Evolutionary conservation across 2,329 filamentous ascomycete species (phyloP), one percentile per base, ranked within the genome.

Genomic region (Fusarium hostae): DNA sequence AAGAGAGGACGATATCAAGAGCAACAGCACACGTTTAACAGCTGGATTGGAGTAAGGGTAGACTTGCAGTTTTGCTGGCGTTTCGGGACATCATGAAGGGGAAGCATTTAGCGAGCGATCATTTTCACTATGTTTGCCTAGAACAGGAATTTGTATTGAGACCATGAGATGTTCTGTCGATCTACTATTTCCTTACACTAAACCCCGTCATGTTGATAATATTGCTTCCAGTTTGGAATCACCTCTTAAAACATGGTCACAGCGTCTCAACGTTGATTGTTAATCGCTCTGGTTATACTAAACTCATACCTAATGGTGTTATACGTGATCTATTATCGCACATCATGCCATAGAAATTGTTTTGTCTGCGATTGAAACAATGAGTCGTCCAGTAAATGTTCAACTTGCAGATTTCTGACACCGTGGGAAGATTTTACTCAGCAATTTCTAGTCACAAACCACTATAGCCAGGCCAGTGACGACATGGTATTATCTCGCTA

Each of bases 1-100:
- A 94, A 81, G 86, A 85, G 1, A 82, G 86, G 57, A 78, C 81
- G 11, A 83, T 84, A 51, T 75, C 73, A 28, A 70, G 69, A 48
- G 64, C 57, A 16, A 48, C 54, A 22, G 40, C 59, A 30, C 57
- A 59, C 28, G 57, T 56, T 16, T 50, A 56, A 34, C 28, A 50
- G 15, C 12, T 44, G 57, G 40, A 51, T 40, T 26, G 28, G 20
- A 37, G 37, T 16, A 48, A 24, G 15, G 5, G 35, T 28, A 22
- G 28, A 37, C 15, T 37, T 22, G 32, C 34, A 54, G 48, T 44
- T 41, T 28, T 30, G 18, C 34, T 18, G 52, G 45, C 50, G 44
- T 57, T 70, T 41, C 35, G n/a, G 28, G 5, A 44, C 22, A 44
- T 28, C n/a, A 41, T 34, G 20, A 35, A 20, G 26, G 26, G 26